phyloP scores from a whole-genome alignment of 441 rosid species.

The Adansonia grandidieri region DNA sequence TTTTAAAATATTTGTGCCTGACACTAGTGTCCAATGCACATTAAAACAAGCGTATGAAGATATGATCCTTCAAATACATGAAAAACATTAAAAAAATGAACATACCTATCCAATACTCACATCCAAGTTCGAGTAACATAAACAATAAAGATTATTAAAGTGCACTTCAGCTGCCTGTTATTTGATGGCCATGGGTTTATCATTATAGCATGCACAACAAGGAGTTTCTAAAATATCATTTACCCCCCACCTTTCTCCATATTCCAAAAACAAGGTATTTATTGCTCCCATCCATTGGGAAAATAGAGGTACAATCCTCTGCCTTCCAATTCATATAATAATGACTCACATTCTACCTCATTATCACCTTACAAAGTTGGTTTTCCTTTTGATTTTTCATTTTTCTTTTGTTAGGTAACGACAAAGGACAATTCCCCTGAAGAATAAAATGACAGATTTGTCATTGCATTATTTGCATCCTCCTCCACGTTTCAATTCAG shows the following conservation, averaged over 20 bases:
- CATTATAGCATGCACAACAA: slow-evolving; percentile 10
- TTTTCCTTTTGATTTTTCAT: background rate
- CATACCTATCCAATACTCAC: too few species aligned
- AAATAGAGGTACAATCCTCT: slow-evolving; percentile 36
- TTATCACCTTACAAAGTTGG: slow-evolving; percentile 32
- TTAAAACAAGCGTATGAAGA: too few species aligned
- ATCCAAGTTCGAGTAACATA: too few species aligned
- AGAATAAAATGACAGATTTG: slow-evolving; percentile 33
- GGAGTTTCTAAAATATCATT: slow-evolving; percentile 7
- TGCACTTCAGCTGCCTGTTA: slow-evolving; percentile 19
- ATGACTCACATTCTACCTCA: slow-evolving; percentile 31
- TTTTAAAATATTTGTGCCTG: too few species aligned
- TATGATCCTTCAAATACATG: too few species aligned
- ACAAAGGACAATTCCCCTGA: slow-evolving; percentile 6
- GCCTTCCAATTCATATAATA: slow-evolving; percentile 33
- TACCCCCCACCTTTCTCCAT: background rate
- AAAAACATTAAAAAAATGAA: too few species aligned
- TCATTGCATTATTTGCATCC: slow-evolving; percentile 31
- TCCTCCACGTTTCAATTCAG: background rate
- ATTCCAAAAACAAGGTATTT: slow-evolving; percentile 30
- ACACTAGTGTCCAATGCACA: too few species aligned
- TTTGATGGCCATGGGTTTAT: slow-evolving; percentile 14
- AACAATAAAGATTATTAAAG: background rate
- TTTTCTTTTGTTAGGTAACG: background rate
- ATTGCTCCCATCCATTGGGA: slow-evolving; percentile 35